Percentiles rank a stretch among this genome's conserved stretches.
Conservation (phyloP, 768 basidiomycete genomes). For the Gyrodon lividus region DNA sequence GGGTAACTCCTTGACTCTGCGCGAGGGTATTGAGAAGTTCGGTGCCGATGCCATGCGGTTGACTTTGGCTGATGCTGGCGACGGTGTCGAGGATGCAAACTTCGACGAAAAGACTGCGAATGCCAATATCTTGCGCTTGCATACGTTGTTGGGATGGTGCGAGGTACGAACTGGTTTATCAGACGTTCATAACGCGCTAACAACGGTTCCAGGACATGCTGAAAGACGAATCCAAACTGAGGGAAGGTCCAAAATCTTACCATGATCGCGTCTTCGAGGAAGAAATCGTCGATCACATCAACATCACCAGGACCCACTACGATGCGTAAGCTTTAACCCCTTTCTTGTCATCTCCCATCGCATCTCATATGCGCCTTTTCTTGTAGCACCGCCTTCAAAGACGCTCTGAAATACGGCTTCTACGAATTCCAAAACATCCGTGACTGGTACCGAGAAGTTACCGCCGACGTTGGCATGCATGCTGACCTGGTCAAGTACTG, state of each 20-base stretch:
- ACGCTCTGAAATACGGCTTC: constrained; percentile 92
- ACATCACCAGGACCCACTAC: constrained; percentile 77
- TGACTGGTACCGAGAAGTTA: constrained; percentile 96
- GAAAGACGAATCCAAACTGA: constrained; percentile 65
- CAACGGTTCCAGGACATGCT: constrained; percentile 66
- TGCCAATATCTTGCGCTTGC: constrained; percentile 89
- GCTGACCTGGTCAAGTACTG: constrained; percentile 80
- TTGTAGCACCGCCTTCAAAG: constrained; percentile 88
- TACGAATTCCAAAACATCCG: constrained; percentile 91
- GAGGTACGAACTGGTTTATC: constrained; percentile 54
- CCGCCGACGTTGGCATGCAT: constrained; percentile 89
- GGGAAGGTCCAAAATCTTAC: constrained; percentile 70
- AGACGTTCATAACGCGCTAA: neutral
- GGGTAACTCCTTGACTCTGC: constrained; percentile 91
- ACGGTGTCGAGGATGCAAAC: constrained; percentile 97
- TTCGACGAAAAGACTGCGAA: constrained; percentile 99
- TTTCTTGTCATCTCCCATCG: neutral
- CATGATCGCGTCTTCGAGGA: constrained; percentile 91
- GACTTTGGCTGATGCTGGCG: constrained; percentile 93
- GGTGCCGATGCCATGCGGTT: constrained; percentile 94
- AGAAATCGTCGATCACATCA: constrained; percentile 85
- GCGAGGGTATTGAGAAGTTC: constrained; percentile 89
- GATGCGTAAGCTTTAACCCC: constrained; percentile 60
- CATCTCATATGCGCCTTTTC: neutral
- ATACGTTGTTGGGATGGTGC: constrained; percentile 90